Conservation (phyloP, 148 eudicot species). For the Persicaria maculosa region DNA sequence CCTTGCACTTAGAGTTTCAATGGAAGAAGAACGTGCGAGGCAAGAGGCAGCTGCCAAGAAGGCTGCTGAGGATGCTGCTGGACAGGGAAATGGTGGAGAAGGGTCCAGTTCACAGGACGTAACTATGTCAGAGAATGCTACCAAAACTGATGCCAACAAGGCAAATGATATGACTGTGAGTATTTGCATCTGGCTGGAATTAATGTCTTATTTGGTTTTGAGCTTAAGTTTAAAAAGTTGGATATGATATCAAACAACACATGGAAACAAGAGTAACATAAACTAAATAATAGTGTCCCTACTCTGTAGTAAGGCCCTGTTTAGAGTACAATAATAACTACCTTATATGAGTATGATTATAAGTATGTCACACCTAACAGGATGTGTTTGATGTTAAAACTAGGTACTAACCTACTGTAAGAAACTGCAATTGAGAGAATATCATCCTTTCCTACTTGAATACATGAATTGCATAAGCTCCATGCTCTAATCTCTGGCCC, state of each 20-base stretch:
- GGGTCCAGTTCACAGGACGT: conserved; percentile 70
- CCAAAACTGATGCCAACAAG: conserved; percentile 48
- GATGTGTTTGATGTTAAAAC: too few relatives aligned
- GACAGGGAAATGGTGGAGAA: conserved; percentile 59
- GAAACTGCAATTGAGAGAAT: too few relatives aligned
- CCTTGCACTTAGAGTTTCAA: conserved; percentile 93
- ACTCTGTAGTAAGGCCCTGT: too few relatives aligned
- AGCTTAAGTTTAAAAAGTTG: not conserved
- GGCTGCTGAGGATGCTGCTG: conserved; percentile 80
- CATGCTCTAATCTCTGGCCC: not conserved
- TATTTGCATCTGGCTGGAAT: not conserved
- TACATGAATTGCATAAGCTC: not conserved
- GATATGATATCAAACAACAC: too few relatives aligned
- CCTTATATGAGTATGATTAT: too few relatives aligned
- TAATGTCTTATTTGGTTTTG: not conserved
- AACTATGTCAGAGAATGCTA: conserved; percentile 70
- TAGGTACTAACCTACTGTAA: too few relatives aligned
- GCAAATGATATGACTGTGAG: conserved; percentile 52
- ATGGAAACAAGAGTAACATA: too few relatives aligned
- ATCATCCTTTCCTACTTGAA: not conserved
- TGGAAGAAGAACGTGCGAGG: conserved; percentile 99
- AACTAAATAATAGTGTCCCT: too few relatives aligned
- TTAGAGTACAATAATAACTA: too few relatives aligned
- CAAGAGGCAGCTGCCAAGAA: conserved; percentile 98
- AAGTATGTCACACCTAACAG: too few relatives aligned